phyloP scores from a whole-genome alignment of 176 grass and related monocot species.

The Dactylis glomerata region DNA sequence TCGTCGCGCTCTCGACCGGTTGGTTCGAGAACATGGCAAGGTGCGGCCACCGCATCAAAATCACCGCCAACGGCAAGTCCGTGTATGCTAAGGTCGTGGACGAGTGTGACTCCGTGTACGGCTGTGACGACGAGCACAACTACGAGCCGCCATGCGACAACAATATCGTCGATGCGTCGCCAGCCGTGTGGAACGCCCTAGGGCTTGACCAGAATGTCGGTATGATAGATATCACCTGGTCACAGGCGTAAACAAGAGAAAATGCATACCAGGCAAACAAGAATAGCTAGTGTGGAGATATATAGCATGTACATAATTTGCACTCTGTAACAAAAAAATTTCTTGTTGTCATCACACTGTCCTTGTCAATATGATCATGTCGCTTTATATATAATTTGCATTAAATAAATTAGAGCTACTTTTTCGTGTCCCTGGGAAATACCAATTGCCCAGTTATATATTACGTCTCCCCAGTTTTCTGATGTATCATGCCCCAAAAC shows the following conservation, averaged over 20 bases:
- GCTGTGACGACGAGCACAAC: constrained; percentile 42
- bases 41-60: constrained; percentile 42
- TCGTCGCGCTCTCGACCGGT: constrained; percentile 47
- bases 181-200: constrained; percentile 44
- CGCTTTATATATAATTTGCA: background rate
- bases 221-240: constrained; percentile 35
- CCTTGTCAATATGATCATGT: background rate
- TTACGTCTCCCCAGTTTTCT: background rate
- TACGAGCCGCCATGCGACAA: constrained; percentile 42
- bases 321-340: background rate
- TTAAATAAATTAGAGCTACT: background rate
- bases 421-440: background rate
- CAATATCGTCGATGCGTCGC: constrained; percentile 41
- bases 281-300: background rate
- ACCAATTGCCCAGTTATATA: background rate
- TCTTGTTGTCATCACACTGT: background rate
- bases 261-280: background rate
- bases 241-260: background rate
- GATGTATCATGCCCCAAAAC: background rate
- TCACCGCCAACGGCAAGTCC: constrained; percentile 22
- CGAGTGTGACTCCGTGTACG: constrained; percentile 64
- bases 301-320: background rate
- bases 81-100: constrained; percentile 52
- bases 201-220: constrained; percentile 30
- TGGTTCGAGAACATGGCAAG: constrained; percentile 38